These are phyloP conservation scores for Hygrocybe coccinea DNA, from an alignment of 768 basidiomycete genomes.

Conservation along the genomic window DNA sequence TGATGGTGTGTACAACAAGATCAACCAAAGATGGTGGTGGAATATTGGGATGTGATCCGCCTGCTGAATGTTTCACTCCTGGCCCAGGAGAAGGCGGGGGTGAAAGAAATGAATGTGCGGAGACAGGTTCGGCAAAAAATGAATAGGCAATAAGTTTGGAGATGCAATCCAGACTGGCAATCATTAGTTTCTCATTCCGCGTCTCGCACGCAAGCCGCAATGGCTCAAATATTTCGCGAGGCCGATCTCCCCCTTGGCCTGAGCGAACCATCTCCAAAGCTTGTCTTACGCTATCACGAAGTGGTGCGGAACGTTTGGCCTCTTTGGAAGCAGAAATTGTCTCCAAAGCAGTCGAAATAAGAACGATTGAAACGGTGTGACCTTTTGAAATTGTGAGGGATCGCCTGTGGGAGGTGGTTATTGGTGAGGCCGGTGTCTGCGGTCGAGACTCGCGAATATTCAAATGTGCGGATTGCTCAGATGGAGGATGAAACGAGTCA, in stretches of 20 bases:
- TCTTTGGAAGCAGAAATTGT: slow-evolving; percentile 84
- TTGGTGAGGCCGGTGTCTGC: slow-evolving; percentile 8
- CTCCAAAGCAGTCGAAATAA: slow-evolving; percentile 82
- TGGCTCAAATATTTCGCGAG: slow-evolving; percentile 93
- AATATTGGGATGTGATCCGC: slow-evolving; percentile 43
- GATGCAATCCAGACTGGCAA: slow-evolving; percentile 94
- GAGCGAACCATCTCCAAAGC: slow-evolving; percentile 79
- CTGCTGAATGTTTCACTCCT: slow-evolving; percentile 34
- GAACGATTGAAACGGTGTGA: slow-evolving; percentile 68
- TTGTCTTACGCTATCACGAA: slow-evolving; percentile 76
- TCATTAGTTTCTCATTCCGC: slow-evolving; percentile 86
- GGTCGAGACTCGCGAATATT: slow-evolving; percentile 8
- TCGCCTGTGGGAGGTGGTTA: slow-evolving; percentile 40
- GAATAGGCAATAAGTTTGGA: slow-evolving; percentile 97
- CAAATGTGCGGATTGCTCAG: neutral
- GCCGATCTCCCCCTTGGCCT: slow-evolving; percentile 68
- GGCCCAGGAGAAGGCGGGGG: slow-evolving; percentile 73
- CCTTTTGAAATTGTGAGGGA: slow-evolving; percentile 65
- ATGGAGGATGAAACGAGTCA: neutral
- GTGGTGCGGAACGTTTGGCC: slow-evolving; percentile 73
- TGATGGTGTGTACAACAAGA: slow-evolving; percentile 90
- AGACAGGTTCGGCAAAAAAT: slow-evolving; percentile 77
- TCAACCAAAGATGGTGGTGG: slow-evolving; percentile 81
- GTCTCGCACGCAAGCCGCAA: slow-evolving; percentile 95
- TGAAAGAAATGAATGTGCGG: slow-evolving; percentile 49